phyloP scores from a whole-genome alignment of 352 stramenopile genomes.

The Pythium rhizo-oryzae region DNA sequence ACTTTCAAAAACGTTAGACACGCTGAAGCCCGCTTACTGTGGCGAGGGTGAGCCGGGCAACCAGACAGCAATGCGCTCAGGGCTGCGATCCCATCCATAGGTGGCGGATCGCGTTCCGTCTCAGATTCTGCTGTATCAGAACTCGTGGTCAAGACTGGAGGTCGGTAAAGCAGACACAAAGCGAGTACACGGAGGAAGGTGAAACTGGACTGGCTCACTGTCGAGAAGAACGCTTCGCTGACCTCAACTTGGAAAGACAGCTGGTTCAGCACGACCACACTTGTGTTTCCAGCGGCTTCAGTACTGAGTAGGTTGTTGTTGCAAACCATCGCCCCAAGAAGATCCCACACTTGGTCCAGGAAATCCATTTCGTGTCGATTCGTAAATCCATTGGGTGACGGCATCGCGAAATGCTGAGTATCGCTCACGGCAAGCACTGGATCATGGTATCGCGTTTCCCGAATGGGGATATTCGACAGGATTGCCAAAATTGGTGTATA shows the following conservation, averaged over 20 bases:
- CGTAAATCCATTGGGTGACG: slow-evolving; percentile 22
- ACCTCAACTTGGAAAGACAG: slow-evolving; percentile 51
- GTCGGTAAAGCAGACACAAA: slow-evolving; percentile 28
- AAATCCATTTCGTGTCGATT: slow-evolving; percentile 24
- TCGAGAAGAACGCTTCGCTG: slow-evolving; percentile 52
- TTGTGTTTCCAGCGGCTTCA: slow-evolving; percentile 29
- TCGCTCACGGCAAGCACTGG: slow-evolving; percentile 19
- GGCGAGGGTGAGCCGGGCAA: slow-evolving; percentile 4
- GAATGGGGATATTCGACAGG: slow-evolving; percentile 57
- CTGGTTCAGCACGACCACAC: slow-evolving; percentile 43
- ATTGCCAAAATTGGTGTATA: slow-evolving; percentile 70
- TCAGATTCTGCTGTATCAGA: neutral
- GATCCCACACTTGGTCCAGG: slow-evolving; percentile 64
- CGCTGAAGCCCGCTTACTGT: slow-evolving; percentile 25
- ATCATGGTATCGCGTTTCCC: slow-evolving; percentile 61
- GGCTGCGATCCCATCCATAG: slow-evolving; percentile 1
- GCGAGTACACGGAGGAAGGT: slow-evolving; percentile 49
- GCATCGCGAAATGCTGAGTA: slow-evolving; percentile 38
- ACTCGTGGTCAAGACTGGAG: neutral
- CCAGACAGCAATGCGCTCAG: slow-evolving; percentile 22
- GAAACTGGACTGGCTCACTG: slow-evolving; percentile 55
- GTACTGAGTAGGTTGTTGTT: slow-evolving; percentile 41
- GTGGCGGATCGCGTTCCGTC: neutral
- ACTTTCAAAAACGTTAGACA: slow-evolving; percentile 50
- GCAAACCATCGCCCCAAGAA: slow-evolving; percentile 59